phyloP scores from a whole-genome alignment of 2,329 filamentous ascomycete species.

The Penicillium corylophilum region DNA sequence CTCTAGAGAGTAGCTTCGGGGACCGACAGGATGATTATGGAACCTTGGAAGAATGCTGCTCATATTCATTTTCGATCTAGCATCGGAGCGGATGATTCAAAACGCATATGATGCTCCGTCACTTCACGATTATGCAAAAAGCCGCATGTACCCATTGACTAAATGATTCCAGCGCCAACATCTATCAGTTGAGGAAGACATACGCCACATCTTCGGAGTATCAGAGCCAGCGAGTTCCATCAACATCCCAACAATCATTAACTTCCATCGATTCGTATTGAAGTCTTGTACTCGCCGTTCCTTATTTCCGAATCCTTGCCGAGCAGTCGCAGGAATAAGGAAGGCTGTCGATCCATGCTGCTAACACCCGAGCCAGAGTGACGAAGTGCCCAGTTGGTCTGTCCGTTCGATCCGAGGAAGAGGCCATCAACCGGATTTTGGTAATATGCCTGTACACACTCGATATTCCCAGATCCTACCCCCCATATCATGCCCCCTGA shows the following conservation, averaged over 20 bases:
- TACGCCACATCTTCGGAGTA: neutral
- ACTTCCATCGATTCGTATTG: conserved; percentile 12
- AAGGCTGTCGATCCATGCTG: conserved; percentile 3
- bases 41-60: too few relatives aligned
- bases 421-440: neutral
- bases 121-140: too few relatives aligned
- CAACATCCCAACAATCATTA: neutral
- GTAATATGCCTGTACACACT: conserved; percentile 7
- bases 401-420: conserved; percentile 9
- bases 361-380: conserved; percentile 12
- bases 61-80: too few relatives aligned
- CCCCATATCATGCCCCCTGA: conserved; percentile 16
- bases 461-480: neutral
- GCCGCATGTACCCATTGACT: too few relatives aligned
- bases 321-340: conserved; percentile 12
- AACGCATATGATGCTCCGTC: too few relatives aligned
- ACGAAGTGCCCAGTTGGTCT: conserved; percentile 5
- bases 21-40: too few relatives aligned
- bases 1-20: neutral
- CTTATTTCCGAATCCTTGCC: neutral
- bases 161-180: too few relatives aligned
- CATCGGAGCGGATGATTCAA: too few relatives aligned
- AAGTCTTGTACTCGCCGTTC: conserved; percentile 5
- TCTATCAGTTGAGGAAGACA: neutral
- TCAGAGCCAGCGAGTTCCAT: neutral